Evolutionary conservation across 306 rosid genomes (phyloP).

Genomic region (Sindora glabra): DNA sequence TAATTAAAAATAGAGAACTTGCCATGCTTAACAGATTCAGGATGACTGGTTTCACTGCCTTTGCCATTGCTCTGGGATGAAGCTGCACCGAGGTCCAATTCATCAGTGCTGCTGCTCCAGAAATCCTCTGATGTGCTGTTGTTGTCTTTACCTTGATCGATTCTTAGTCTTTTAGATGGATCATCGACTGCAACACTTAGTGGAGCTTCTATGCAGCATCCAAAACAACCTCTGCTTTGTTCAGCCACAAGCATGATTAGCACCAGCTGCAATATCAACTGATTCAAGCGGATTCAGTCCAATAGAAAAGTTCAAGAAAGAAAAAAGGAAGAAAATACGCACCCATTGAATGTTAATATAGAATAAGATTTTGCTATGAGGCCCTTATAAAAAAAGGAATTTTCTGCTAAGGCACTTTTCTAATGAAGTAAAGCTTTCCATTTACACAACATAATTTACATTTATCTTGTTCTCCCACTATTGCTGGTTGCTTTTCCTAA

Average conservation of each 20-base stretch:
- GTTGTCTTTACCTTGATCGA: constrained; percentile 26
- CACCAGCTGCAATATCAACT: constrained; percentile 22
- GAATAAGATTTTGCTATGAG: no score
- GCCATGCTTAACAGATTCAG: constrained; percentile 75
- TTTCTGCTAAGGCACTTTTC: neutral
- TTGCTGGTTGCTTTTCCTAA: no score
- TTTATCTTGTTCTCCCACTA: no score
- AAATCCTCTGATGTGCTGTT: constrained; percentile 61
- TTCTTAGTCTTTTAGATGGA: constrained; percentile 32
- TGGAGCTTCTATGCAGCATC: constrained; percentile 44
- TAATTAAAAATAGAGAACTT: constrained; percentile 22
- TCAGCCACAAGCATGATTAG: constrained; percentile 47
- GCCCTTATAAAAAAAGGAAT: no score
- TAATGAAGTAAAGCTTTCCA: no score
- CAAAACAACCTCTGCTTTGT: constrained; percentile 94
- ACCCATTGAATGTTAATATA: no score
- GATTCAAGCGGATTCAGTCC: neutral
- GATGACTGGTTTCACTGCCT: constrained; percentile 38
- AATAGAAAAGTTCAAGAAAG: no score
- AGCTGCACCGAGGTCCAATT: constrained; percentile 43
- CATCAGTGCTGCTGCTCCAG: constrained; percentile 63
- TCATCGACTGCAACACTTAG: constrained; percentile 33
- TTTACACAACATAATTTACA: no score
- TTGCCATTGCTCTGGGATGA: constrained; percentile 46
- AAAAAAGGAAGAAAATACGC: no score